Conservation (phyloP, 257 asterid species). For the Verbascum thapsus region DNA sequence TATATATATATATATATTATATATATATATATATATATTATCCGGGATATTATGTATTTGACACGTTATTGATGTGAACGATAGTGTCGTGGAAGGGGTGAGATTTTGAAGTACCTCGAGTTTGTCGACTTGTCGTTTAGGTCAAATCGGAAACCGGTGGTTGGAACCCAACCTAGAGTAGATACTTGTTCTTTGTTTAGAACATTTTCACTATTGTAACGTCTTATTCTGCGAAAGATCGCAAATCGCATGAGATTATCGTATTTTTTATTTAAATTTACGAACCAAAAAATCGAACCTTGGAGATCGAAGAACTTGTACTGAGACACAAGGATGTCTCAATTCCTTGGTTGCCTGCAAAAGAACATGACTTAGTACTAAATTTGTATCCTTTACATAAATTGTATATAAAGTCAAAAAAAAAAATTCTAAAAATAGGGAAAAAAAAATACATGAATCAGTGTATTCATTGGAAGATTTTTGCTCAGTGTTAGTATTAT, state of each 20-base stretch:
- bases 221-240: too few species aligned
- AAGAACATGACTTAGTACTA: not conserved
- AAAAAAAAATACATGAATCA: conserved; percentile 24
- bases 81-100: too few species aligned
- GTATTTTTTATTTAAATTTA: too few species aligned
- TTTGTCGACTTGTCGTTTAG: conserved; percentile 26
- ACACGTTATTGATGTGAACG: too few species aligned
- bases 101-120: too few species aligned
- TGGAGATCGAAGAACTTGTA: conserved; percentile 30
- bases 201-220: conserved; percentile 18
- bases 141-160: conserved; percentile 34
- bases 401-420: not conserved
- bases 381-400: too few species aligned
- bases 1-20: too few species aligned
- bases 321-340: conserved; percentile 47
- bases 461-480: conserved; percentile 8
- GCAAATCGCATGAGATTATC: too few species aligned
- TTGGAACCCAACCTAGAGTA: conserved; percentile 14
- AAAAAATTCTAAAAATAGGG: too few species aligned
- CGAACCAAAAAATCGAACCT: conserved; percentile 30
- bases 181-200: conserved; percentile 9
- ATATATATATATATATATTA: too few species aligned
- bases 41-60: too few species aligned
- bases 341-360: conserved; percentile 32
- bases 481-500: not conserved